Base-by-base conservation (phyloP, 148 eudicot species). In the Rhododendron ovatum region DNA sequence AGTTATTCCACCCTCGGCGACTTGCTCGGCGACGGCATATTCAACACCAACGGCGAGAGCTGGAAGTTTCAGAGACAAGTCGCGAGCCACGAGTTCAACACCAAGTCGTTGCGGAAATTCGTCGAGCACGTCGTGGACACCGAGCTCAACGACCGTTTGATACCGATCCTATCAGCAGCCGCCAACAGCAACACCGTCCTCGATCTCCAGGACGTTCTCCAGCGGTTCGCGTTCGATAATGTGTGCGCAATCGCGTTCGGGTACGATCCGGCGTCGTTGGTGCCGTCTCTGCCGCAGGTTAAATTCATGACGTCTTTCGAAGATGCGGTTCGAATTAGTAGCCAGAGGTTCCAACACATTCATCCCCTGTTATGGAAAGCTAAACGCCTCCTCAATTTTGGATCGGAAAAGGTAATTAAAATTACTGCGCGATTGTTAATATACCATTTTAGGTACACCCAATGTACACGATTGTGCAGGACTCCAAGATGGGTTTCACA, bases 161-260 rank as follows among this genome's bases (percentile, higher is more conserved):
- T 77, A 0, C 80, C 80, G 9, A 20, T 77, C 2, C 51, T 77
- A 4, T 77, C 80, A 0, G 80, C 26, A 0, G 89, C 91, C 2
- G 91, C 75, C 1, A 63, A 30, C 0, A 73, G 83, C 26, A n/a
- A 76, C 12, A 78, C 73, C 5, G 87, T 87, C 15, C 87, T 87
- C 17, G 89, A 89, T 73, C 39, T 89, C 14, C 91, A 89, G 43
- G 89, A 84, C 55, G 28, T 89, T 18, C 89, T 89, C 17, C 87
- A 83, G 51, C 80, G 91, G 22, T 85, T 89, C 43, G 83, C 89
- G 10, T 89, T 89, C 1, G 91, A 89, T 67, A 89, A 89, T 55
- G 85, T 89, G 4, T 89, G 87, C 71, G 79, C 80, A 41, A 89
- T 89, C 43, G 91, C 88, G 20, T 88, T 88, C 43, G 86, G 86